phyloP scores from a whole-genome alignment of 352 stramenopile species.

The Saprolegnia diclina region DNA sequence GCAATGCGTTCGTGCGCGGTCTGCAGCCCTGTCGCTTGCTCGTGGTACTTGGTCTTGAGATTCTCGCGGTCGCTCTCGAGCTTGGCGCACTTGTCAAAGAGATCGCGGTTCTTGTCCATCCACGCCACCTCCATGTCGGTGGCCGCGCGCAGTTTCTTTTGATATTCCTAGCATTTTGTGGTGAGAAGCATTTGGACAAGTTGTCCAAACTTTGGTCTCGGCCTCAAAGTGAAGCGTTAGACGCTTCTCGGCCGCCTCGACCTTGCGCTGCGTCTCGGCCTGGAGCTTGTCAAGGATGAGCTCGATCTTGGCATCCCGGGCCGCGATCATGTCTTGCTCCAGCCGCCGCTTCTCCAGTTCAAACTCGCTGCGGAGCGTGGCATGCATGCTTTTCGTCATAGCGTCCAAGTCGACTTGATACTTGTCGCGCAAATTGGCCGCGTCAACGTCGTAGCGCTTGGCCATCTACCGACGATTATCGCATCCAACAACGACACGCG shows the following conservation, averaged over 20 bases:
- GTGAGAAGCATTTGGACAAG: too few relatives aligned
- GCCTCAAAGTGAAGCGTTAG: conserved; percentile 45
- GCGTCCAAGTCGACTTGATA: conserved; percentile 56
- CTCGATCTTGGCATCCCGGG: conserved; percentile 74
- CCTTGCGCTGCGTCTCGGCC: conserved; percentile 50
- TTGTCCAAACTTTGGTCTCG: conserved; percentile 34
- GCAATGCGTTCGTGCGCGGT: neutral
- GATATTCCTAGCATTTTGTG: conserved; percentile 50
- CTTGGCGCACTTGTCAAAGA: conserved; percentile 57
- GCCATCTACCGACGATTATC: conserved; percentile 25
- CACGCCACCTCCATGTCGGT: conserved; percentile 74
- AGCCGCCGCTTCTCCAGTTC: conserved; percentile 52
- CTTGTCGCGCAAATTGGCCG: conserved; percentile 49
- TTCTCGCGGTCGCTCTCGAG: conserved; percentile 46
- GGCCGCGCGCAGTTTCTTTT: conserved; percentile 69
- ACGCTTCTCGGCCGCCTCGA: conserved; percentile 49
- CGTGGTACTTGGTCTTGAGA: conserved; percentile 22
- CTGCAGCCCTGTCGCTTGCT: neutral
- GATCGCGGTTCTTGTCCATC: conserved; percentile 80
- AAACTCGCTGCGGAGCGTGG: conserved; percentile 52
- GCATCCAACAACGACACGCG: neutral
- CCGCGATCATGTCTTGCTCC: conserved; percentile 62
- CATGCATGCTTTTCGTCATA: conserved; percentile 48
- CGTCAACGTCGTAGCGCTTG: conserved; percentile 54
- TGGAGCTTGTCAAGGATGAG: conserved; percentile 77